phyloP scores from a whole-genome alignment of 2,329 filamentous ascomycete genomes.

The Rutstroemia sp. region DNA sequence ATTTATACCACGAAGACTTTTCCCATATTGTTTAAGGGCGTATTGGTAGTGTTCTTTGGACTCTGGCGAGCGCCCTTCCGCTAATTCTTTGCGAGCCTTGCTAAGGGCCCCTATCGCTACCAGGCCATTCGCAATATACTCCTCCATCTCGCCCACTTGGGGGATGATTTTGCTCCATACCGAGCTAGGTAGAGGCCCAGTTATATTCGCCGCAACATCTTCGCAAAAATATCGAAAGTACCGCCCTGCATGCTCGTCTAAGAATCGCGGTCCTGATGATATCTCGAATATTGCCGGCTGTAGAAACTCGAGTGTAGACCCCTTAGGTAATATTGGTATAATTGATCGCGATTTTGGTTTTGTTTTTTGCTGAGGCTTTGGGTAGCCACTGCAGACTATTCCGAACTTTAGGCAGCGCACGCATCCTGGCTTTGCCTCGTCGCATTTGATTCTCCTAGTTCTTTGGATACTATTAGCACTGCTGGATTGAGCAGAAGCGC shows the following conservation, averaged over 20 bases:
- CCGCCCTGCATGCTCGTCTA: constrained; percentile 7
- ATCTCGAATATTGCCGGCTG: not conserved
- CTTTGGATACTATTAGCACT: constrained; percentile 29
- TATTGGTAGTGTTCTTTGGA: constrained; percentile 2
- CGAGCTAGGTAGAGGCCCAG: constrained; percentile 11
- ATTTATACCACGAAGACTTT: constrained; percentile 5
- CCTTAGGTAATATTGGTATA: constrained; percentile 3
- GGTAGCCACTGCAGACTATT: constrained; percentile 17
- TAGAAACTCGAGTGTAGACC: not conserved
- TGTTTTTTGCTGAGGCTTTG: not conserved
- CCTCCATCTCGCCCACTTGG: constrained; percentile 14
- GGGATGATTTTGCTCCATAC: constrained; percentile 17
- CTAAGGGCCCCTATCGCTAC: constrained; percentile 17
- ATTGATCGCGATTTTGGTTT: not conserved
- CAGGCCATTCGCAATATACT: constrained; percentile 16
- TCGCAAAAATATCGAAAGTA: constrained; percentile 18
- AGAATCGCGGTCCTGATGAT: constrained; percentile 6
- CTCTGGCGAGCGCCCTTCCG: not conserved
- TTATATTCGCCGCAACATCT: constrained; percentile 11
- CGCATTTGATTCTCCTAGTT: constrained; percentile 33
- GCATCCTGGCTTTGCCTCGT: constrained; percentile 17
- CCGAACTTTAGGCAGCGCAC: constrained; percentile 15
- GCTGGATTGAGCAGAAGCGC: not conserved
- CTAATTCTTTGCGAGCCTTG: not conserved
- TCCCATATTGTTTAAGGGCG: constrained; percentile 7